Evolutionary conservation across 306 rosid genomes (phyloP).

Genomic region (Quercus glauca): DNA sequence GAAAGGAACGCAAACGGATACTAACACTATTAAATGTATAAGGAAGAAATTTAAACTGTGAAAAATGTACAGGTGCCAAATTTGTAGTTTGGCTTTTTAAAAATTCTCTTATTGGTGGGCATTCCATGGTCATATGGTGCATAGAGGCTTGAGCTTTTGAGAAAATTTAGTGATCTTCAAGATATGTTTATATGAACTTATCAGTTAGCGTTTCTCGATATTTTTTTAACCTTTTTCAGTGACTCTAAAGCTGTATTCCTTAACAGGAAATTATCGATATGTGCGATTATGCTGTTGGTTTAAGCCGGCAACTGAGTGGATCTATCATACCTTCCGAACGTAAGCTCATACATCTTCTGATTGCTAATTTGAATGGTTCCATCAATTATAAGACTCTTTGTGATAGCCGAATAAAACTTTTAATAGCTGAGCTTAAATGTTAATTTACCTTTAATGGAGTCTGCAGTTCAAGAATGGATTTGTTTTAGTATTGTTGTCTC

Average conservation of each 20-base stretch:
- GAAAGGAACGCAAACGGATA: too few species aligned
- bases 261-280: slow-evolving; percentile 95
- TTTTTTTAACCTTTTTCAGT: slow-evolving; percentile 2
- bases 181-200: neutral
- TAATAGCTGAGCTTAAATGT: neutral
- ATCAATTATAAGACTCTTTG: neutral
- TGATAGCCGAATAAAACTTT: neutral
- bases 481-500: slow-evolving; percentile 16
- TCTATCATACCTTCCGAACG: slow-evolving; percentile 96
- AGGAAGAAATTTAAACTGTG: too few species aligned
- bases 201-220: neutral
- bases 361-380: slow-evolving; percentile 6
- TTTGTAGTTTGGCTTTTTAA: too few species aligned
- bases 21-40: too few species aligned
- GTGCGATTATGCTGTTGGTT: slow-evolving; percentile 94
- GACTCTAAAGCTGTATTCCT: neutral
- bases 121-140: slow-evolving; percentile 1
- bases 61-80: too few species aligned
- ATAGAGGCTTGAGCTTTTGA: neutral
- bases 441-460: neutral
- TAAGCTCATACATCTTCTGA: slow-evolving; percentile 35
- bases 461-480: neutral
- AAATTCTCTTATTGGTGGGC: neutral
- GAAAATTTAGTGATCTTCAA: slow-evolving; percentile 3
- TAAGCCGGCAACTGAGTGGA: slow-evolving; percentile 91